Evolutionary conservation across 1,139 yeast species (phyloP).

Genomic region (Suhomyces choctaworum): DNA sequence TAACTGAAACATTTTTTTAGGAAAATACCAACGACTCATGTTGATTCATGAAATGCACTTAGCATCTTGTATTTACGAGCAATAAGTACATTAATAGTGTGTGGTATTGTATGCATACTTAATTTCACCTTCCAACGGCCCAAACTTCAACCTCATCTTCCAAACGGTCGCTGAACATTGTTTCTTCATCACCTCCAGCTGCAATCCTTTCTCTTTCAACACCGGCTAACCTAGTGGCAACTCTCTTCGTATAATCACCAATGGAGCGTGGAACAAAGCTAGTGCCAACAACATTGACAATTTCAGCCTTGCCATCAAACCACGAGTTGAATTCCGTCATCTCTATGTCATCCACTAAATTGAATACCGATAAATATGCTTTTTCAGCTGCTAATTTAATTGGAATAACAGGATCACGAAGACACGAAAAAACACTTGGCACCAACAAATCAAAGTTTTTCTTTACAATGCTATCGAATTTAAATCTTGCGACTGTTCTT

Average conservation of each 20-base stretch:
- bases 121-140: conserved; percentile 77
- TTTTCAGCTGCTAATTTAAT: conserved; percentile 94
- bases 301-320: conserved; percentile 38
- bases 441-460: conserved; percentile 60
- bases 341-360: conserved; percentile 70
- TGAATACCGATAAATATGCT: conserved; percentile 74
- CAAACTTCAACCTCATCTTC: conserved; percentile 88
- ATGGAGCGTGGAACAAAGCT: conserved; percentile 68
- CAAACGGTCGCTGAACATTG: conserved; percentile 77
- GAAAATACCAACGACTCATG: too few relatives aligned
- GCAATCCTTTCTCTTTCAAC: conserved; percentile 84
- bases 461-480: conserved; percentile 48
- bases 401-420: conserved; percentile 84
- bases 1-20: too few relatives aligned
- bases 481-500: conserved; percentile 70
- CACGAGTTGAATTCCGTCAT: conserved; percentile 59
- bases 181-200: conserved; percentile 90
- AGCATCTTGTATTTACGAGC: too few relatives aligned
- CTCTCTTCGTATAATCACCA: conserved; percentile 86
- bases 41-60: too few relatives aligned
- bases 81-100: too few relatives aligned
- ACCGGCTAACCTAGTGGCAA: conserved; percentile 75
- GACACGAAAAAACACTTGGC: conserved; percentile 77
- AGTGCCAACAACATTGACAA: conserved; percentile 47
- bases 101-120: too few relatives aligned